Base-by-base conservation (phyloP, 108 stramenopile species). In the Cyclotella atomus region DNA sequence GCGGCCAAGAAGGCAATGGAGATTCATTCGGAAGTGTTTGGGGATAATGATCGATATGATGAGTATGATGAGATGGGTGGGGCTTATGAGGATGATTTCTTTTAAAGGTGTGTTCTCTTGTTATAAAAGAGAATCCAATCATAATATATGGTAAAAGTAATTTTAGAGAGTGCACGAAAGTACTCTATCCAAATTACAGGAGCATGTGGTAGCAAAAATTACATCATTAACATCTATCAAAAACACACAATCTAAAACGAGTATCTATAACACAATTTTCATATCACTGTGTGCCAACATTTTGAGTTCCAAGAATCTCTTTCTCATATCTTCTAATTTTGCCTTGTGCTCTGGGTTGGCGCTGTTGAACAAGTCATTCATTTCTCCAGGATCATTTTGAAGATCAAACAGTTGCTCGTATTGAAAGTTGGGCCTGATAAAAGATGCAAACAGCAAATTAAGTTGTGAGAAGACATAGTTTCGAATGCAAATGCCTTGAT, bases 1-100 rank as follows among this genome's bases (percentile, higher is more conserved):
- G 89, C 83, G 27, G 88, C 92, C 67, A 77, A 74, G 65, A 93
- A 94, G 79, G 93, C 93, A 7, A 65, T 87, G 79, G 82, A 89
- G 49, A 81, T 89, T 16, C 69, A 85, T 52, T 59, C 81, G 54
- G 95, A 96, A 32, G 70, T 88, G n/a, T 96, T 89, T 85, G 95
- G 95, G 32, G 93, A 94, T 52, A 90, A 83, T 57, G 86, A 96
- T 73, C 59, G 87, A 32, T 96, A 88, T 68, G 95, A 96, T 68
- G 54, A 84, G 14, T 93, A 92, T 71, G 95, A 96, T 79, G 87
- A 90, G 43, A 85, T 89, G 14, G 95, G 93, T 23, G 95, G 86
- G 20, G 71, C 84, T 4, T 96, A 92, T 67, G 93, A 96, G 68
- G 92, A 94, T 74, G 88, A 76, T 45, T 94, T 94, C 82, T 96